Base-by-base conservation (phyloP, 208 protist species). In the Acanthamoeba lugdunensis region DNA sequence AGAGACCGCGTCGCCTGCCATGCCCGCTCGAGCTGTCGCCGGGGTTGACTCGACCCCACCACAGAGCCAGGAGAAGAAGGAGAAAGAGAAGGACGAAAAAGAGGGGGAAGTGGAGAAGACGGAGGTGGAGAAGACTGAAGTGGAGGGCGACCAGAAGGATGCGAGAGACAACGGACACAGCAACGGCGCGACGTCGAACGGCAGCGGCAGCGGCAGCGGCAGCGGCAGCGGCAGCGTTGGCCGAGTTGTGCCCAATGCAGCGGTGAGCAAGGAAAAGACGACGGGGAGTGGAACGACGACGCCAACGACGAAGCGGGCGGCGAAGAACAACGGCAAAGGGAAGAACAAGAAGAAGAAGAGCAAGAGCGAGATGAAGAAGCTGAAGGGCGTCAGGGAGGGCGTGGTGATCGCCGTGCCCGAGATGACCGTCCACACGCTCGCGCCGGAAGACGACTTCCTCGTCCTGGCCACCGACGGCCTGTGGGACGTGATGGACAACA, bases 381-480 rank as follows among this genome's bases (percentile, higher is more conserved):
- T 91, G 13, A 91, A 75, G 48, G 85, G 85, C 18, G 85, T 87
- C 30, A 63, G 37, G 85, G 85, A 91, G 61, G 61, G 63, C 13
- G 85, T 91, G 33, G 61, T 91, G 61, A 91, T 91, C 85, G 85
- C 85, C 30, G 85, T 91, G 16, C 85, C 85, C 13, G 85, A 91
- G 37, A 75, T 91, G 33, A 69, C 61, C 9, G 61, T 91, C 37
- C 85, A 91, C 85, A 77, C 61, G 37, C 63, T 91, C 25, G 63
- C 16, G 28, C 61, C 54, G 37, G 37, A 25, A 30, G 85, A 91
- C 61, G 63, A 91, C 41, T 91, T 91, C 30, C 63, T 91, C 25
- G 61, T 91, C 25, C 18, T 91, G 21, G 85, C 85, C 58, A 91
- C 61, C 18, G 85, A 91, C 48, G 85, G 85, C 52, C 63, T 91